Evolutionary conservation across 1,139 yeast species (phyloP).

Genomic region (Debaryomycetaceae sp.): DNA sequence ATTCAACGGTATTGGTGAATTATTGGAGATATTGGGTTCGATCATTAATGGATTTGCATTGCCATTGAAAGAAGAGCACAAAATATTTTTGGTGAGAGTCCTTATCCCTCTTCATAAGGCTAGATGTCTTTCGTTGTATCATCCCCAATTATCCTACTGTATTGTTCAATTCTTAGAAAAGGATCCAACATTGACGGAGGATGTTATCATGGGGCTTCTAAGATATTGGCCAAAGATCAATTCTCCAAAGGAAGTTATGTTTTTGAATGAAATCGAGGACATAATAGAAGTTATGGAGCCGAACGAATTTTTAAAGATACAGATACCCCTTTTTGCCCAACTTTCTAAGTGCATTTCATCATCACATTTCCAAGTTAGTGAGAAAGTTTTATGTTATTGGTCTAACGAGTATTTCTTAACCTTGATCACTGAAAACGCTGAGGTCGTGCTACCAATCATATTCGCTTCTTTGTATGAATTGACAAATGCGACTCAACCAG

Average conservation of each 20-base stretch:
- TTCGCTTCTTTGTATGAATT: constrained; percentile 88
- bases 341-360: constrained; percentile 91
- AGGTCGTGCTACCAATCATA: constrained; percentile 86
- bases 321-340: constrained; percentile 91
- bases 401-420: constrained; percentile 91
- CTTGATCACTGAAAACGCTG: constrained; percentile 85
- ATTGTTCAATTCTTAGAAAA: constrained; percentile 94
- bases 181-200: constrained; percentile 89
- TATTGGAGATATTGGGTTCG: constrained; percentile 90
- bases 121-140: constrained; percentile 81
- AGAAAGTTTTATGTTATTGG: constrained; percentile 92
- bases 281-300: constrained; percentile 97
- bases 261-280: constrained; percentile 92
- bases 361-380: constrained; percentile 96
- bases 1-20: constrained; percentile 93
- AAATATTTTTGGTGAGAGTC: constrained; percentile 83
- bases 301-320: constrained; percentile 83
- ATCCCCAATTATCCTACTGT: constrained; percentile 96
- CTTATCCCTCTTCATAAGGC: constrained; percentile 92
- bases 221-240: constrained; percentile 97
- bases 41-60: constrained; percentile 97
- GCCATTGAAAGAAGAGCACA: constrained; percentile 96
- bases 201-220: constrained; percentile 86
- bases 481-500: constrained; percentile 52
- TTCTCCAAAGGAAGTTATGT: constrained; percentile 94